phyloP scores from a whole-genome alignment of 768 basidiomycete genomes.

The Naganishia vaughanmartiniae region DNA sequence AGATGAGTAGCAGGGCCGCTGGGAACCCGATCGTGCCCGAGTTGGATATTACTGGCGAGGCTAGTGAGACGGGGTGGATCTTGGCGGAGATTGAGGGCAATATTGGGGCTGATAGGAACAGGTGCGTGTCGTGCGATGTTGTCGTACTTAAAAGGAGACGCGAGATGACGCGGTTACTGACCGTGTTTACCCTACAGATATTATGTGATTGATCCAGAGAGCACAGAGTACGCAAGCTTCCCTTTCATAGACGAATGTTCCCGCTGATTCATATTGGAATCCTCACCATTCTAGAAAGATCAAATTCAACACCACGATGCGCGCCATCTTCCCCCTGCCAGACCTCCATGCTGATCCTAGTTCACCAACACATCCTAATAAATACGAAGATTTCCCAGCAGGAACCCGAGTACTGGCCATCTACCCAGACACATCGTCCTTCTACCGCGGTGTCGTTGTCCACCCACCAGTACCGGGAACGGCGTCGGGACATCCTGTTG shows the following conservation, averaged over 20 bases:
- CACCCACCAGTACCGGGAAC: conserved; percentile 37
- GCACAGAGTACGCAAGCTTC: conserved; percentile 39
- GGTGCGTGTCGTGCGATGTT: conserved; percentile 34
- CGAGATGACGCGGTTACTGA: too few species aligned
- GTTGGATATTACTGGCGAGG: conserved; percentile 13
- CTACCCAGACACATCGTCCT: conserved; percentile 55
- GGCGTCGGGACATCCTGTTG: conserved; percentile 33
- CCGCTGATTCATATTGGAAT: not conserved
- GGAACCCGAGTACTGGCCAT: conserved; percentile 51
- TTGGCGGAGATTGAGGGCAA: conserved; percentile 50
- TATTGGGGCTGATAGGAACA: conserved; percentile 49
- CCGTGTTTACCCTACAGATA: conserved; percentile 40
- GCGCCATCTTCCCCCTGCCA: conserved; percentile 53
- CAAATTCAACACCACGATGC: conserved; percentile 52
- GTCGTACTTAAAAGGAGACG: not conserved
- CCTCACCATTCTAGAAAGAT: conserved; percentile 31
- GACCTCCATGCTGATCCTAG: conserved; percentile 43
- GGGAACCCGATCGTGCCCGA: conserved; percentile 1
- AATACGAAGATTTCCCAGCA: conserved; percentile 46
- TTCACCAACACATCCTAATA: conserved; percentile 49
- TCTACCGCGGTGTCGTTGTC: conserved; percentile 53
- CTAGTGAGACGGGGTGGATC: conserved; percentile 51
- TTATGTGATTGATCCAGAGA: conserved; percentile 53
- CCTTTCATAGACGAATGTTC: not conserved
- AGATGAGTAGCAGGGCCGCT: conserved; percentile 37